Evolutionary conservation across 345 rosid species (phyloP), one percentile per base, ranked within the genome.

Genomic region (Geranium rotundifolium): DNA sequence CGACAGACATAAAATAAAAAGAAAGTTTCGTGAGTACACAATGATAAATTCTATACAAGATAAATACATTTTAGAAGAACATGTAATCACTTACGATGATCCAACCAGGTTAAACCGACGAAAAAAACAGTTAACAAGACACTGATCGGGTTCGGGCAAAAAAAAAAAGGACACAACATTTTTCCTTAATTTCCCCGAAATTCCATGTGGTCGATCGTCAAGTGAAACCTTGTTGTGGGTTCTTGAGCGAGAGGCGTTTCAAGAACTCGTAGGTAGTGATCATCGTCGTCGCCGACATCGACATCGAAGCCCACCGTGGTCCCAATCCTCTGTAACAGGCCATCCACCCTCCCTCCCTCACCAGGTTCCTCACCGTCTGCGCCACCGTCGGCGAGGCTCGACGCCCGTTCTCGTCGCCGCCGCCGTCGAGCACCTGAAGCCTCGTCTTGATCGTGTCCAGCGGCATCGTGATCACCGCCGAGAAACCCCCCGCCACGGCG

Each of bases 191-290:
- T 23, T 23, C 27, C 27, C 27, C 27, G 27, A 23, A 23, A 23
- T 2, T 23, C 27, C 2, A 23, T 23, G 27, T 23, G n/a, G n/a
- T n/a, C n/a, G n/a, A n/a, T 12, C 14, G 56, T 71, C 76, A 80
- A 19, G 69, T 65, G 60, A 78, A 56, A 59, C 62, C 58, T 18
- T 85, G 91, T 18, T 85, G 91, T 62, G 80, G 88, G 67, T 76
- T 89, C 83, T 89, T 92, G 10, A 93, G 73, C 0, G 98, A 92
- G 16, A 85, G 79, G 56, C 96, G 86, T 73, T 91, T 91, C 64
- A 92, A 76, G 74, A 89, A 89, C 91, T 92, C 98, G 63, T 89
- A 91, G 61, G 98, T 92, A 63, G 96, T 91, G 72, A 91, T 87
- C 96, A 91, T 91, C 17, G 95, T 86, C 0, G 96, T 89, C 39